phyloP scores from a whole-genome alignment of 495 filamentous ascomycete genomes.

The Copromyces sp. region DNA sequence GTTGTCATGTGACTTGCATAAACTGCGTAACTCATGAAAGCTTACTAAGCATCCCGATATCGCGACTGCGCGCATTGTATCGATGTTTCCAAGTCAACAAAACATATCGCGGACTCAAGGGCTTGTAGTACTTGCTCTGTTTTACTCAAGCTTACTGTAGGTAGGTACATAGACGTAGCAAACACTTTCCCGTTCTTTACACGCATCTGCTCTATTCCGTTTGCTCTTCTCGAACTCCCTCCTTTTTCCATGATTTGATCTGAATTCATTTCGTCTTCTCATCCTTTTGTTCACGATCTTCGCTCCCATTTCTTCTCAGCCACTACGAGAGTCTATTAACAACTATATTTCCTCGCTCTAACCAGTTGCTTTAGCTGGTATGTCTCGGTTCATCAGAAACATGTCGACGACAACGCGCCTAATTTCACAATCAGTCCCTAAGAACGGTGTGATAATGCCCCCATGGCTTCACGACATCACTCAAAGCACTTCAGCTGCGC shows the following conservation, averaged over 20 bases:
- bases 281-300: not conserved
- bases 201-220: not conserved
- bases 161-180: not conserved
- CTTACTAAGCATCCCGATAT: not conserved
- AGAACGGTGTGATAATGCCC: not conserved
- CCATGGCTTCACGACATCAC: constrained; percentile 2
- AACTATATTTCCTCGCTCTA: not conserved
- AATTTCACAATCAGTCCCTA: not conserved
- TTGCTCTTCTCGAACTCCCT: not conserved
- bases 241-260: not conserved
- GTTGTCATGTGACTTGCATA: constrained; percentile 8
- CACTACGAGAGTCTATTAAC: not conserved
- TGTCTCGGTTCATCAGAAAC: not conserved
- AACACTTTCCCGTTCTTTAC: not conserved
- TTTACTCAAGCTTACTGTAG: not conserved
- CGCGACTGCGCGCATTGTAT: not conserved
- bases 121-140: not conserved
- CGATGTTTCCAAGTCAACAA: not conserved
- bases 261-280: not conserved
- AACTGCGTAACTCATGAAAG: not conserved
- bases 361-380: not conserved
- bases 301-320: not conserved
- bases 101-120: not conserved
- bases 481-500: constrained; percentile 3
- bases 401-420: not conserved